Evolutionary conservation across 2,329 filamentous ascomycete species (phyloP).

Genomic region (Penicillium sp.): DNA sequence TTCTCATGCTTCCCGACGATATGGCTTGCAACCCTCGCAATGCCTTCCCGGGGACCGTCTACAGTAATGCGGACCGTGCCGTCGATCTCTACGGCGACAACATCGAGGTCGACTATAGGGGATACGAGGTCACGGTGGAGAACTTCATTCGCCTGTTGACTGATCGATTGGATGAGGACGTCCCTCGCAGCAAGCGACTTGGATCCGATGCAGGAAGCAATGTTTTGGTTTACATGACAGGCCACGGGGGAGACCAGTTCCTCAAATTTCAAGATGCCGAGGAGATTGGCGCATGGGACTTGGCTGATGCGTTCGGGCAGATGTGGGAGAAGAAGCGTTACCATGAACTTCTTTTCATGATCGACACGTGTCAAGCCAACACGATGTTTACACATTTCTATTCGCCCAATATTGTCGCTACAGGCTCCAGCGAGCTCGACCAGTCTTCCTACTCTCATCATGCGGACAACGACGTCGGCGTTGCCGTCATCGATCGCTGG

Average conservation of each 20-base stretch:
- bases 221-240: slow-evolving; percentile 98
- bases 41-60: slow-evolving; percentile 93
- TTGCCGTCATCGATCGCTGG: slow-evolving; percentile 96
- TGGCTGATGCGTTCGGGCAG: slow-evolving; percentile 95
- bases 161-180: slow-evolving; percentile 88
- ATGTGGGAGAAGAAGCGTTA: slow-evolving; percentile 99
- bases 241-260: slow-evolving; percentile 95
- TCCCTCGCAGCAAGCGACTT: slow-evolving; percentile 87
- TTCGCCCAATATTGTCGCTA: slow-evolving; percentile 95
- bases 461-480: slow-evolving; percentile 94
- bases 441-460: slow-evolving; percentile 97
- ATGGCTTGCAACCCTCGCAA: slow-evolving; percentile 99
- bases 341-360: slow-evolving; percentile 98
- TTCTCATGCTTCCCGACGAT: slow-evolving; percentile 99
- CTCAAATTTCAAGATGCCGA: slow-evolving; percentile 97
- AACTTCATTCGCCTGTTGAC: slow-evolving; percentile 96
- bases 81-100: slow-evolving; percentile 97
- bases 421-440: slow-evolving; percentile 91
- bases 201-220: slow-evolving; percentile 94
- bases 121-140: slow-evolving; percentile 97
- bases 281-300: slow-evolving; percentile 91
- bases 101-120: slow-evolving; percentile 96
- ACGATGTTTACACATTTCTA: slow-evolving; percentile 99
- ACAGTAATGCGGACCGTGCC: slow-evolving; percentile 93
- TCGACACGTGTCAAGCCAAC: slow-evolving; percentile 98